These are phyloP conservation scores for Diplodia seriata DNA, from an alignment of 2,329 filamentous ascomycete species.

Conservation along the genomic window DNA sequence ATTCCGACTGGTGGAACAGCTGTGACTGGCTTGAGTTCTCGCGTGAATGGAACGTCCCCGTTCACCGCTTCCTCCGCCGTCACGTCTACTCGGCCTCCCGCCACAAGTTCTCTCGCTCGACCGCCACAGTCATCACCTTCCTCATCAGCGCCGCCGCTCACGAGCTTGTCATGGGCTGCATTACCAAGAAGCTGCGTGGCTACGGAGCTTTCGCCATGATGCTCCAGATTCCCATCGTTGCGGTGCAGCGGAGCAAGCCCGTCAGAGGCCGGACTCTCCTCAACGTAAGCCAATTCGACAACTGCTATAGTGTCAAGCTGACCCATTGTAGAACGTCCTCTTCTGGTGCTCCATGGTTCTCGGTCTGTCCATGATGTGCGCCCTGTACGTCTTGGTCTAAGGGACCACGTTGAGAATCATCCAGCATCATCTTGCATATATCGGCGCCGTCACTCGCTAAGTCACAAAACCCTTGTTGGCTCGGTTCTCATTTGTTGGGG, in stretches of 20 bases:
- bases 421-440: conserved; percentile 21
- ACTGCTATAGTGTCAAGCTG: conserved; percentile 6
- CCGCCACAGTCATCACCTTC: conserved; percentile 90
- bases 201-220: conserved; percentile 97
- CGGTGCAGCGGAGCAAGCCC: conserved; percentile 81
- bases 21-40: conserved; percentile 96
- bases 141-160: conserved; percentile 87
- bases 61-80: conserved; percentile 91
- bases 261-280: conserved; percentile 77
- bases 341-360: conserved; percentile 95
- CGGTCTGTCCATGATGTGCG: conserved; percentile 57
- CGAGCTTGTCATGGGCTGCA: conserved; percentile 96
- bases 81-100: conserved; percentile 90
- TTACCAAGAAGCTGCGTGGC: conserved; percentile 93
- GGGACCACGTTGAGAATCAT: background rate
- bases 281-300: conserved; percentile 57
- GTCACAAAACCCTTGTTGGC: background rate
- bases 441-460: conserved; percentile 15
- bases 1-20: conserved; percentile 75
- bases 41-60: conserved; percentile 96
- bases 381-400: conserved; percentile 49
- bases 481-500: conserved; percentile 17
- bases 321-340: conserved; percentile 68
- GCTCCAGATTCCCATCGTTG: conserved; percentile 94
- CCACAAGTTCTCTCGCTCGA: conserved; percentile 74